Conservation (phyloP, 106 monocot species). For the Narthecium ossifragum region DNA sequence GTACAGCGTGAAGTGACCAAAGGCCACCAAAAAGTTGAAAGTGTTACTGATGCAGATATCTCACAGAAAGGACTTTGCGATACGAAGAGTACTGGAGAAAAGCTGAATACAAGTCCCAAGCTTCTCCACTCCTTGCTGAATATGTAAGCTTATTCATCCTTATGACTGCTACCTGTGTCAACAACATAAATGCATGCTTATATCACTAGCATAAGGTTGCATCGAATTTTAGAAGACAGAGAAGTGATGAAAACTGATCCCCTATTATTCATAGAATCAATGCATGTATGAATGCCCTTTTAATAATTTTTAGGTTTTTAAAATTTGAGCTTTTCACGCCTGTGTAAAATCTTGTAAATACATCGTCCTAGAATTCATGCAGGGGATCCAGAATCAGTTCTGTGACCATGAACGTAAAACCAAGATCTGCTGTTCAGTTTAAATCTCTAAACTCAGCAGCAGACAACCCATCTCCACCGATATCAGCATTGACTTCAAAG, state of each 20-base stretch:
- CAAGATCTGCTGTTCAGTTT: slow-evolving; percentile 6
- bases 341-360: no score
- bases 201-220: no score
- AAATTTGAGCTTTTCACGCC: no score
- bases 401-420: slow-evolving; percentile 23
- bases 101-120: slow-evolving; percentile 13
- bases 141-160: slow-evolving; percentile 25
- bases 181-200: no score
- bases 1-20: slow-evolving; percentile 4
- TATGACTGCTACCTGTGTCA: no score
- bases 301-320: no score
- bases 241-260: no score
- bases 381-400: no score
- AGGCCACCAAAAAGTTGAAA: slow-evolving; percentile 9
- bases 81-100: slow-evolving; percentile 21
- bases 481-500: slow-evolving; percentile 23
- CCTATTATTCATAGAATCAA: no score
- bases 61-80: slow-evolving; percentile 4
- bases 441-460: slow-evolving; percentile 12
- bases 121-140: slow-evolving; percentile 17
- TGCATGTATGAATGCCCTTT: no score
- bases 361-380: no score
- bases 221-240: no score
- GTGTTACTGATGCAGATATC: slow-evolving; percentile 12
- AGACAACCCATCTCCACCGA: slow-evolving; percentile 9